Base-by-base conservation (phyloP, 202 grass and related monocot species). In the Zizania palustris region DNA sequence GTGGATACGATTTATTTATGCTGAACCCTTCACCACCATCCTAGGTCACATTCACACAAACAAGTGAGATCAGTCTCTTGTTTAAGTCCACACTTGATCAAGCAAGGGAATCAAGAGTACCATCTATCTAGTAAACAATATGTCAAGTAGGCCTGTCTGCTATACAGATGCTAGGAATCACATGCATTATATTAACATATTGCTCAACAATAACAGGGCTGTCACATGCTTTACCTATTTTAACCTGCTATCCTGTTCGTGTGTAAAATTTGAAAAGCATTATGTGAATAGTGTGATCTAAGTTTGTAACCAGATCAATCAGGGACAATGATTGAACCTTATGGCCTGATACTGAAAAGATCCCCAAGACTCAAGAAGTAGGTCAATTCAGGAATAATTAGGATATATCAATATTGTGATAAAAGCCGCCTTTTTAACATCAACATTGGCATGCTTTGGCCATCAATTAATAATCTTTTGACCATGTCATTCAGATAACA, bases 171-270 rank as follows among this genome's bases (percentile, higher is more conserved):
- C 49, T 73, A 78, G 77, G 82, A 75, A 90, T 80, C 93, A 92
- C 87, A 96, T 90, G 83, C 76, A 84, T 68, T 90, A 78, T 74
- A 64, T 79, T 83, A 88, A 83, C 56, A 22, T 66, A 72, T 71
- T 64, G 20, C 43, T 13, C 53, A 78, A 39, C 37, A 63, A 44
- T 77, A 79, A 78, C 80, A 85, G 28, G 44, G 55, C 55, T 39
- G 42, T 73, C 85, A 87, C 89, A 86, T 86, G 84, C 75, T 66
- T 80, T 60, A 12, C 56, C 16, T 70, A 74, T 69, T 79, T 74
- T 83, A 78, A 64, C 79, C 45, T 79, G 73, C 18, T 71, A 71
- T 65, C 37, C 50, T 60, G 65, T 81, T 60, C 63, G 21, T 53
- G 43, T 0, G 50, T 88, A 72, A 85, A 38, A 28, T 28, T 28